These are phyloP conservation scores for Royoungia palumana DNA, from an alignment of 768 basidiomycete genomes.

Conservation along the genomic window DNA sequence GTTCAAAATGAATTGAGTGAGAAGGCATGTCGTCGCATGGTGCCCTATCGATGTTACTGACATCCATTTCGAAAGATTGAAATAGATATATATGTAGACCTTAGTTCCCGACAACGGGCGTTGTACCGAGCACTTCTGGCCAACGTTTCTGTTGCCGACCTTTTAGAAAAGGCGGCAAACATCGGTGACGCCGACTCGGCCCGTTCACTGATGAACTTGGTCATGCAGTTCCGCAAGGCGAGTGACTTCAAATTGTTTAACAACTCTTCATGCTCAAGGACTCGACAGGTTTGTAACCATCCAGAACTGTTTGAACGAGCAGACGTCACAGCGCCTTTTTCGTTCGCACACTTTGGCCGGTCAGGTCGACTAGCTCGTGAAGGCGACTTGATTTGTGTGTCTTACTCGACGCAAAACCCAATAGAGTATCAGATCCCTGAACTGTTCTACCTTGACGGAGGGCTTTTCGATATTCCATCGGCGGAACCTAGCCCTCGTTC, in stretches of 20 bases:
- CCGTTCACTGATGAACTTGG: constrained; percentile 95
- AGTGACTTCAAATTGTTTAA: constrained; percentile 9
- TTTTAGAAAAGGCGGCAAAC: constrained; percentile 89
- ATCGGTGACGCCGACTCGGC: constrained; percentile 90
- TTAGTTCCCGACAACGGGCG: constrained; percentile 87
- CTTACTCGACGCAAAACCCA: constrained; percentile 86
- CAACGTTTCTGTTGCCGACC: constrained; percentile 92
- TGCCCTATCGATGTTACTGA: constrained; percentile 76
- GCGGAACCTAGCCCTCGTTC: constrained; percentile 46
- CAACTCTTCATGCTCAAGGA: constrained; percentile 5
- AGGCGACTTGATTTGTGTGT: constrained; percentile 75
- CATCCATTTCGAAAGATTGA: constrained; percentile 83
- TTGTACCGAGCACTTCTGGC: constrained; percentile 88
- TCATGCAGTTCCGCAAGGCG: constrained; percentile 99
- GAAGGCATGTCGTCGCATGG: constrained; percentile 55
- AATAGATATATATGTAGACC: constrained; percentile 89
- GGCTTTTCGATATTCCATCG: constrained; percentile 61
- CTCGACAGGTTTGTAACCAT: constrained; percentile 86
- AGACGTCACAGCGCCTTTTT: constrained; percentile 90
- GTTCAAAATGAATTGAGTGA: constrained; percentile 99
- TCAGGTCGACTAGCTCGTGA: constrained; percentile 83
- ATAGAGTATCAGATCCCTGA: constrained; percentile 77
- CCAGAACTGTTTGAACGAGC: constrained; percentile 97
- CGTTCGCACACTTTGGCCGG: constrained; percentile 79
- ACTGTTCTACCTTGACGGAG: constrained; percentile 75